A percentile compares a stretch with the other conserved stretches of the same genome.
Evolutionary conservation across 148 eudicot genomes (phyloP).

Genomic region (Nepenthes gracilis): DNA sequence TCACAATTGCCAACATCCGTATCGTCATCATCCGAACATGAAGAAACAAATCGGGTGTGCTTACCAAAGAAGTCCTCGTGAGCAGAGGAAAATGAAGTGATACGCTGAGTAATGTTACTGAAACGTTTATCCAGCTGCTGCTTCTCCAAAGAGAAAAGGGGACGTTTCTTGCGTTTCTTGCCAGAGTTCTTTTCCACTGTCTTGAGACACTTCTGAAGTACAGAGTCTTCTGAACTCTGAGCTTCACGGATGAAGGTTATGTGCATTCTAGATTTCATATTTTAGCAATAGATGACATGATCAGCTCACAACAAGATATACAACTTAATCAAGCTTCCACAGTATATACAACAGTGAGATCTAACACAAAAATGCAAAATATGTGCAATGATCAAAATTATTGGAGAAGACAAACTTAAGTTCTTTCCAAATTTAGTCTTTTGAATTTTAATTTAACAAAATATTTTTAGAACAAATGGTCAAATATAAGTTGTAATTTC

Average conservation of each 20-base stretch:
- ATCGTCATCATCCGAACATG: conserved; percentile 54
- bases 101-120: conserved; percentile 37
- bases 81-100: conserved; percentile 46
- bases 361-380: no score
- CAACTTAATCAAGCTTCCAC: no score
- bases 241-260: conserved; percentile 39
- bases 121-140: conserved; percentile 69
- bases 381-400: no score
- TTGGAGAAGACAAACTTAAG: no score
- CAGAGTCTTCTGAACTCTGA: conserved; percentile 21
- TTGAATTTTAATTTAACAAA: no score
- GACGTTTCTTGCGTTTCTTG: conserved; percentile 30
- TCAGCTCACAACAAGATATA: not conserved
- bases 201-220: conserved; percentile 25
- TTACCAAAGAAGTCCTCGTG: conserved; percentile 40
- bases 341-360: no score
- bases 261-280: conserved; percentile 35
- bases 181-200: conserved; percentile 14
- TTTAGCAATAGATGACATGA: not conserved
- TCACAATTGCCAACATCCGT: conserved; percentile 22
- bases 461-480: no score
- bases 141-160: conserved; percentile 53
- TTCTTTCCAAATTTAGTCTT: no score
- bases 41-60: conserved; percentile 49
- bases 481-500: no score